Evolutionary conservation across 2,329 filamentous ascomycete genomes (phyloP).

Genomic region (Phyllosticta paracitricarpa): DNA sequence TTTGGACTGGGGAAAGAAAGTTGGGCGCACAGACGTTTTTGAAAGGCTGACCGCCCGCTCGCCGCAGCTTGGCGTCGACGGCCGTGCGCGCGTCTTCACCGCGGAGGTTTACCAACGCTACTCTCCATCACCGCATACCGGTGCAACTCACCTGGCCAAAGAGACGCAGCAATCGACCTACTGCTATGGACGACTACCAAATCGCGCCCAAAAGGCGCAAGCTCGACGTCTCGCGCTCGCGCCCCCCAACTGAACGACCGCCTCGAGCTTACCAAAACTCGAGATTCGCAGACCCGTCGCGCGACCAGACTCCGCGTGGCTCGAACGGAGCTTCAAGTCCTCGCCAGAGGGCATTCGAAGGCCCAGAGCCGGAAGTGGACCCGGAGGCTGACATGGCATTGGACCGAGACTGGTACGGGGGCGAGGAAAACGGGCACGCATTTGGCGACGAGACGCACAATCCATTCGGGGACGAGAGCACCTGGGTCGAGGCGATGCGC

Average conservation of each 20-base stretch:
- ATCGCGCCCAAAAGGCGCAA: slow-evolving; percentile 50
- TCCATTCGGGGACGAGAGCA: slow-evolving; percentile 66
- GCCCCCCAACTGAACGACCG: slow-evolving; percentile 36
- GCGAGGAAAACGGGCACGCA: slow-evolving; percentile 74
- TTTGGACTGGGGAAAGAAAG: background rate
- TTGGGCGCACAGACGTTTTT: background rate
- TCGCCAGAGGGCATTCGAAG: slow-evolving; percentile 50
- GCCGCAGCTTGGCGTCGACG: background rate
- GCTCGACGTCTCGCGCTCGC: slow-evolving; percentile 54
- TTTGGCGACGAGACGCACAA: slow-evolving; percentile 92
- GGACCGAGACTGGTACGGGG: slow-evolving; percentile 88
- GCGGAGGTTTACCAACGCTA: background rate
- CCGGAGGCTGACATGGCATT: slow-evolving; percentile 64
- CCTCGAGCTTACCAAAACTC: slow-evolving; percentile 14
- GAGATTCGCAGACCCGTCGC: slow-evolving; percentile 19
- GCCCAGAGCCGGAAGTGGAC: slow-evolving; percentile 49
- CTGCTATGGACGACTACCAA: slow-evolving; percentile 35
- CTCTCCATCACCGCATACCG: background rate
- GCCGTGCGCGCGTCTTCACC: background rate
- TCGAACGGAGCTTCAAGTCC: slow-evolving; percentile 27
- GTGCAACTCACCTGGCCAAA: background rate
- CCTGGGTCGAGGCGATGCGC: slow-evolving; percentile 64
- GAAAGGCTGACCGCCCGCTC: background rate
- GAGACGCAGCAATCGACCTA: background rate
- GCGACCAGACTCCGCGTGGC: slow-evolving; percentile 25